Percentiles rank a stretch among this genome's conserved stretches.
Evolutionary conservation across 2,329 filamentous ascomycete species (phyloP).

Genomic region (Lecanosticta acicola): DNA sequence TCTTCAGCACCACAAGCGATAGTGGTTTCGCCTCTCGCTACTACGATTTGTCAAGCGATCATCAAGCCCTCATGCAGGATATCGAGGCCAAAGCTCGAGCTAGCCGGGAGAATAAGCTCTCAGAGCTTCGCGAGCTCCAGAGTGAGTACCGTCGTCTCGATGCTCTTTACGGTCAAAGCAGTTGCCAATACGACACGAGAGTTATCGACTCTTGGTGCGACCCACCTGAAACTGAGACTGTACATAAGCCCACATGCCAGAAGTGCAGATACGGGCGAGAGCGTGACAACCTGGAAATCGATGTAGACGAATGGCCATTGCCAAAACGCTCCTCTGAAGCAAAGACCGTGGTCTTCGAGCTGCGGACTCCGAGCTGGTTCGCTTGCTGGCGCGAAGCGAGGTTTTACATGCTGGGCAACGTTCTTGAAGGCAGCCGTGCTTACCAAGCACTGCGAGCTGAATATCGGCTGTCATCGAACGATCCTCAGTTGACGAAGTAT

Average conservation of each 20-base stretch:
- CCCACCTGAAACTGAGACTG: conserved; percentile 29
- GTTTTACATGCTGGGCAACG: neutral
- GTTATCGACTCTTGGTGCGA: conserved; percentile 16
- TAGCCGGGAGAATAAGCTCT: conserved; percentile 33
- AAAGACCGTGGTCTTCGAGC: conserved; percentile 50
- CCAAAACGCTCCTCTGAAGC: conserved; percentile 35
- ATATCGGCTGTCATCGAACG: conserved; percentile 14
- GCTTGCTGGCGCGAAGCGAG: conserved; percentile 45
- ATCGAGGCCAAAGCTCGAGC: conserved; percentile 35
- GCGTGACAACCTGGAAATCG: conserved; percentile 41
- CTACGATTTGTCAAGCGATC: conserved; percentile 32
- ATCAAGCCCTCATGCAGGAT: conserved; percentile 20
- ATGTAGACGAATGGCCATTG: conserved; percentile 47
- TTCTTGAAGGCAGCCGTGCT: conserved; percentile 2
- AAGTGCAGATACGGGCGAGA: conserved; percentile 40
- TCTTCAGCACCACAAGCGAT: conserved; percentile 37
- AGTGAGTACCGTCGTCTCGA: conserved; percentile 36
- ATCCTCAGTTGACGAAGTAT: conserved; percentile 17
- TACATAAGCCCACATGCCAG: conserved; percentile 34
- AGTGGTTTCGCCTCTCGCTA: conserved; percentile 43
- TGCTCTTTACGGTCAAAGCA: neutral
- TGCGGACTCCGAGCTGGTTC: conserved; percentile 43
- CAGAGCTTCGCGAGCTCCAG: conserved; percentile 34
- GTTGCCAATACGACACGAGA: conserved; percentile 9
- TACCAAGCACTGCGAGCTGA: neutral